Conservation (phyloP, 768 basidiomycete species). For the Naganishia vaughanmartiniae region DNA sequence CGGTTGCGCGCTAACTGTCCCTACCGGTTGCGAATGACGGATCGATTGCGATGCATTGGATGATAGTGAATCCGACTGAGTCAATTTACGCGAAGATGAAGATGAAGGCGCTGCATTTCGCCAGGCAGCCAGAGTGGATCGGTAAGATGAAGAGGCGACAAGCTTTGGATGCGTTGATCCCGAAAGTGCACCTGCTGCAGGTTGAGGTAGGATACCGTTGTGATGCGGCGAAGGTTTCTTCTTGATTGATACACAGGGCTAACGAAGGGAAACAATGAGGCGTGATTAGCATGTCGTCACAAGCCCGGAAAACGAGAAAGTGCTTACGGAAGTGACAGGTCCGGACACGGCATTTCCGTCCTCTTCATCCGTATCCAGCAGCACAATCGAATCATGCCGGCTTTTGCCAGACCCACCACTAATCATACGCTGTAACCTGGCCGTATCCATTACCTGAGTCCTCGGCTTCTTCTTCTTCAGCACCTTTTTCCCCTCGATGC, state of each 20-base stretch:
- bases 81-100: neutral
- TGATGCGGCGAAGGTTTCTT: neutral
- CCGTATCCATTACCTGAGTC: neutral
- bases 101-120: constrained; percentile 2
- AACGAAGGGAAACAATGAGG: neutral
- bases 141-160: neutral
- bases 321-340: constrained; percentile 1
- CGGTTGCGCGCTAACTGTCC: neutral
- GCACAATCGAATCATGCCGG: constrained; percentile 9
- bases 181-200: neutral
- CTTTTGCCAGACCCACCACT: constrained; percentile 14
- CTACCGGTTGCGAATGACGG: neutral
- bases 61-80: neutral
- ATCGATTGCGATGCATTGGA: neutral
- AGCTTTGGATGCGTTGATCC: neutral
- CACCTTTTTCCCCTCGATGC: neutral
- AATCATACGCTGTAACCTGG: constrained; percentile 2
- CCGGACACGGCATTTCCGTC: neutral
- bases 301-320: too few relatives aligned
- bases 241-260: neutral
- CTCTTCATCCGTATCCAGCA: constrained; percentile 20
- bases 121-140: constrained; percentile 6
- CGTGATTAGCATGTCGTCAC: too few relatives aligned
- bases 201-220: neutral
- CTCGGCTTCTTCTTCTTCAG: neutral